Conservation (phyloP, 768 basidiomycete species). For the Collybia sp. region DNA sequence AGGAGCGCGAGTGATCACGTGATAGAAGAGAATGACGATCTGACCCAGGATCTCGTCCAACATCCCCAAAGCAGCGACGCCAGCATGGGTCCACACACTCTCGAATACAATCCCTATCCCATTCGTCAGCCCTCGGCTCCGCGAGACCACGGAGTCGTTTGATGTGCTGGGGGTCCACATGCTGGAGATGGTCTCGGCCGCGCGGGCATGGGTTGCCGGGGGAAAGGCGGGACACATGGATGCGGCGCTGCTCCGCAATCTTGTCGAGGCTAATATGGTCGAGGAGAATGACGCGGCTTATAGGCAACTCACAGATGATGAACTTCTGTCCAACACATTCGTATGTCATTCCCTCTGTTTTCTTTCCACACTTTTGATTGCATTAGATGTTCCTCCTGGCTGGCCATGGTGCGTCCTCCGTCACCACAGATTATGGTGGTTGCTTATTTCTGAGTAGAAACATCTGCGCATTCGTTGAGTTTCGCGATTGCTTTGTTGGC, state of each 20-base stretch:
- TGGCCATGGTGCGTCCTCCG: conserved; percentile 35
- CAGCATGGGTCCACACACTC: conserved; percentile 28
- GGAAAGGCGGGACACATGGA: conserved; percentile 18
- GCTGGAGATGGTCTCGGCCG: conserved; percentile 32
- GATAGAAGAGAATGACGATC: too few relatives aligned
- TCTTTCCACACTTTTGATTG: background rate
- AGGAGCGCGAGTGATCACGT: too few relatives aligned
- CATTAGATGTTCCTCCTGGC: conserved; percentile 40
- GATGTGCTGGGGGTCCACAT: conserved; percentile 34
- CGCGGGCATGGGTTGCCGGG: conserved; percentile 27
- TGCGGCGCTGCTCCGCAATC: conserved; percentile 35
- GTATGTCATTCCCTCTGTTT: conserved; percentile 20
- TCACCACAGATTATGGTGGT: background rate
- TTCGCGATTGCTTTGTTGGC: conserved; percentile 42
- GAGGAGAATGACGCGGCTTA: conserved; percentile 21
- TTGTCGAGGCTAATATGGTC: conserved; percentile 44
- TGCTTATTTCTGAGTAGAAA: conserved; percentile 27
- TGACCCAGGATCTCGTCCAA: too few relatives aligned
- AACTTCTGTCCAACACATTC: conserved; percentile 44
- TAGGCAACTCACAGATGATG: conserved; percentile 34
- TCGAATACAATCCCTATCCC: conserved; percentile 26
- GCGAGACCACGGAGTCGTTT: conserved; percentile 24
- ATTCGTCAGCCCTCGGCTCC: conserved; percentile 24
- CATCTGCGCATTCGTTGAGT: conserved; percentile 38
- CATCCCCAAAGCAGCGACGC: conserved; percentile 25